Conservation (phyloP, 1,284 basidiomycete species). For the Cryptococcus sp. region DNA sequence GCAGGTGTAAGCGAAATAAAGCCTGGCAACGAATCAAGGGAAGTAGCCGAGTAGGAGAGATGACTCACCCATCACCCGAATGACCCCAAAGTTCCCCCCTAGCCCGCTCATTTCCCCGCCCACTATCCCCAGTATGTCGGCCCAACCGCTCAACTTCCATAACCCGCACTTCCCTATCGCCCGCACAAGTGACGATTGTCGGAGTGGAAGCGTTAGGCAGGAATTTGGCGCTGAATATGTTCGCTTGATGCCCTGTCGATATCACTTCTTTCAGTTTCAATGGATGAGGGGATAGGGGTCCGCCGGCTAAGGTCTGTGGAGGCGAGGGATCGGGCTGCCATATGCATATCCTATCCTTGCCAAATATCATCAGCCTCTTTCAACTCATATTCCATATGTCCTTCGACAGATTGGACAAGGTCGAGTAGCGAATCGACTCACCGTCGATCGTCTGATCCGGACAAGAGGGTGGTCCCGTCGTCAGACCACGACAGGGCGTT, state of each 20-base stretch:
- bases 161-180: conserved; percentile 75
- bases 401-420: background rate
- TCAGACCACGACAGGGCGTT: conserved; percentile 83
- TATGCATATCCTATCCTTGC: conserved; percentile 61
- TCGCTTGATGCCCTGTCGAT: conserved; percentile 75
- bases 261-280: conserved; percentile 63
- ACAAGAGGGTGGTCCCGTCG: conserved; percentile 71
- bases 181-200: conserved; percentile 66
- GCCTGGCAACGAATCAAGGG: too few relatives aligned
- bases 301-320: conserved; percentile 10
- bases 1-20: background rate
- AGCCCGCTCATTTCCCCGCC: conserved; percentile 2
- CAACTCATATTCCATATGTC: background rate
- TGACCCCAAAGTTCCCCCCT: conserved; percentile 31
- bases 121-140: background rate
- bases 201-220: conserved; percentile 60
- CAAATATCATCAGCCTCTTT: background rate
- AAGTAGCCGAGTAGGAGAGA: background rate
- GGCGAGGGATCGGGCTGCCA: conserved; percentile 56
- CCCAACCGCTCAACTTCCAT: conserved; percentile 42
- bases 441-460: conserved; percentile 81
- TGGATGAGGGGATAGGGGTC: conserved; percentile 60
- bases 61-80: conserved; percentile 44
- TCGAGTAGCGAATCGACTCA: conserved; percentile 54
- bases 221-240: conserved; percentile 86